Conservation (phyloP, 306 rosid species). For the Malus sieversii region DNA sequence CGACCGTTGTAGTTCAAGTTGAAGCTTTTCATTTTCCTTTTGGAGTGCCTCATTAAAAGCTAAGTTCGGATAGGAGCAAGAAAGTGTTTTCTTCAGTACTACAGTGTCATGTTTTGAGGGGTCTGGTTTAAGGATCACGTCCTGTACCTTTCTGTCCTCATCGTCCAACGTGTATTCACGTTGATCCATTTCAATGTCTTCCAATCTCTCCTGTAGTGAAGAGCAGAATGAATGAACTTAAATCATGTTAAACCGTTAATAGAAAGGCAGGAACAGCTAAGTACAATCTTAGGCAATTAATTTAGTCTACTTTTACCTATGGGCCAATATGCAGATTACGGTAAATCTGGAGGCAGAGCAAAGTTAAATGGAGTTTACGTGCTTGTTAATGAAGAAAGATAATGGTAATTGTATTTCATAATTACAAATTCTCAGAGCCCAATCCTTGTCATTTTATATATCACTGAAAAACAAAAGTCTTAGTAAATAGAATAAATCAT, state of each 20-base stretch:
- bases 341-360: background rate
- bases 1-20: constrained; percentile 77
- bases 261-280: constrained; percentile 1
- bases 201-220: constrained; percentile 75
- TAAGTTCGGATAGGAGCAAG: constrained; percentile 86
- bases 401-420: background rate
- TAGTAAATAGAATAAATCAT: background rate
- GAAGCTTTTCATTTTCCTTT: constrained; percentile 92
- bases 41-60: constrained; percentile 68
- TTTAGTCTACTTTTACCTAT: background rate
- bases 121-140: constrained; percentile 81
- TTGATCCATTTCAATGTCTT: constrained; percentile 82
- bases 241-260: constrained; percentile 13
- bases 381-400: background rate
- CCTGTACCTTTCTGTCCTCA: constrained; percentile 77
- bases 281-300: background rate
- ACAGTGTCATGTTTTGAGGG: constrained; percentile 62
- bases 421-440: background rate
- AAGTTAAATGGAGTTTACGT: background rate
- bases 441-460: background rate
- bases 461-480: background rate
- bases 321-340: constrained; percentile 1
- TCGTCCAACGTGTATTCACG: constrained; percentile 94
- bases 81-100: constrained; percentile 83
- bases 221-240: constrained; percentile 8